phyloP scores from a whole-genome alignment of 768 basidiomycete species.

The Lactarius indigo region DNA sequence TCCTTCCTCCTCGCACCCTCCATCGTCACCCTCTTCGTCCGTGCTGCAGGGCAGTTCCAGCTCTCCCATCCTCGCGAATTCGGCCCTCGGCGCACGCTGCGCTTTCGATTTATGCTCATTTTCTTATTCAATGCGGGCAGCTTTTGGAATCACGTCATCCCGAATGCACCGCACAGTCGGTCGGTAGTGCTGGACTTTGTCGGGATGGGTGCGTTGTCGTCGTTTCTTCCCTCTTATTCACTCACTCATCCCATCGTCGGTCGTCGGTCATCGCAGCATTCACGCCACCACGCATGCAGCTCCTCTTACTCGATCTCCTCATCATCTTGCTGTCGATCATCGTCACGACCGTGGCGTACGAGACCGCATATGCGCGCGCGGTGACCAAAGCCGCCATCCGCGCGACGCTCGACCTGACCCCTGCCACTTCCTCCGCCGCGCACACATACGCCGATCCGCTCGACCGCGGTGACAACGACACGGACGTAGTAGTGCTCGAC shows the following conservation, averaged over 20 bases:
- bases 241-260: background rate
- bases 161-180: conserved; percentile 53
- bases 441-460: conserved; percentile 29
- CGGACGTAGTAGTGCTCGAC: conserved; percentile 47
- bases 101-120: conserved; percentile 61
- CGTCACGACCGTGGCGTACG: conserved; percentile 67
- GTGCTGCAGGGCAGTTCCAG: conserved; percentile 59
- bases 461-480: conserved; percentile 15
- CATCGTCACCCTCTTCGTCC: conserved; percentile 50
- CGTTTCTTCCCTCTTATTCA: background rate
- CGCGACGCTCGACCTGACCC: conserved; percentile 35
- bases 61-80: conserved; percentile 65
- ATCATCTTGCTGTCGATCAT: conserved; percentile 66
- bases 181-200: conserved; percentile 74
- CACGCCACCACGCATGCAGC: conserved; percentile 63
- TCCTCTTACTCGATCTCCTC: conserved; percentile 62
- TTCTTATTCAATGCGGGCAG: conserved; percentile 54
- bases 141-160: conserved; percentile 57
- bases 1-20: conserved; percentile 78
- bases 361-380: conserved; percentile 46
- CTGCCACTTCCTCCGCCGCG: conserved; percentile 28
- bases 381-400: conserved; percentile 35
- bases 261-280: conserved; percentile 22
- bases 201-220: conserved; percentile 55
- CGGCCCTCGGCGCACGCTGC: conserved; percentile 60